phyloP scores from a whole-genome alignment of 192 early-diverging fungal species.

The Linnemannia elongata region DNA sequence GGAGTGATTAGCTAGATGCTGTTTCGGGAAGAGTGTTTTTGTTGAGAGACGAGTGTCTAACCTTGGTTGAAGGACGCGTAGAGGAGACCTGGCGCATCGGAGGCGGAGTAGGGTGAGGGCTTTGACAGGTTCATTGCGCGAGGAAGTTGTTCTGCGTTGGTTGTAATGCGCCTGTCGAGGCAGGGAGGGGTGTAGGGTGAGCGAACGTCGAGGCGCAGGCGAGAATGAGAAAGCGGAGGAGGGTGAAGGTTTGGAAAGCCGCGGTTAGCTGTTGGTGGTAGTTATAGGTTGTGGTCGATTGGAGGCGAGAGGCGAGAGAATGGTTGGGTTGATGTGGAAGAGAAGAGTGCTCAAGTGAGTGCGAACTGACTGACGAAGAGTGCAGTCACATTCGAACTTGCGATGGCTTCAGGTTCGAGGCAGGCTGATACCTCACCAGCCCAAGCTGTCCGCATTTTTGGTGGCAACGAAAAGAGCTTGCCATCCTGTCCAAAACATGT shows the following conservation, averaged over 20 bases:
- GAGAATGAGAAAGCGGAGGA: neutral
- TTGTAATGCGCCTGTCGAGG: neutral
- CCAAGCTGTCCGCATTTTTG: neutral
- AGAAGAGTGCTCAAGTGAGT: neutral
- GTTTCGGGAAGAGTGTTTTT: neutral
- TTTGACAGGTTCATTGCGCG: constrained; percentile 59
- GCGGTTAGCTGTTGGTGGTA: neutral
- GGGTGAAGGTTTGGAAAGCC: neutral
- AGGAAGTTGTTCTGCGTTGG: neutral
- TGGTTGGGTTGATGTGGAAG: neutral
- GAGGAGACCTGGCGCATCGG: constrained; percentile 74
- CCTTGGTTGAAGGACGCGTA: constrained; percentile 86
- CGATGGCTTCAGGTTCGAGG: neutral
- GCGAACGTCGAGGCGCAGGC: neutral
- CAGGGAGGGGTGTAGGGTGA: neutral
- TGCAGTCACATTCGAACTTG: too few relatives aligned
- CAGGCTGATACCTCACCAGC: neutral
- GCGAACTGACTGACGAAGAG: neutral
- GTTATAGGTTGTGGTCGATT: neutral
- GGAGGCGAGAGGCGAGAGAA: neutral
- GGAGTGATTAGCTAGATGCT: neutral
- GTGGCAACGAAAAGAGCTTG: neutral
- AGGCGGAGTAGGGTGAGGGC: constrained; percentile 60
- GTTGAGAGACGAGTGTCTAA: neutral
- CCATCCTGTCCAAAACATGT: neutral